phyloP scores from a whole-genome alignment of 2,329 filamentous ascomycete genomes.

The Fonsecaea monophora region DNA sequence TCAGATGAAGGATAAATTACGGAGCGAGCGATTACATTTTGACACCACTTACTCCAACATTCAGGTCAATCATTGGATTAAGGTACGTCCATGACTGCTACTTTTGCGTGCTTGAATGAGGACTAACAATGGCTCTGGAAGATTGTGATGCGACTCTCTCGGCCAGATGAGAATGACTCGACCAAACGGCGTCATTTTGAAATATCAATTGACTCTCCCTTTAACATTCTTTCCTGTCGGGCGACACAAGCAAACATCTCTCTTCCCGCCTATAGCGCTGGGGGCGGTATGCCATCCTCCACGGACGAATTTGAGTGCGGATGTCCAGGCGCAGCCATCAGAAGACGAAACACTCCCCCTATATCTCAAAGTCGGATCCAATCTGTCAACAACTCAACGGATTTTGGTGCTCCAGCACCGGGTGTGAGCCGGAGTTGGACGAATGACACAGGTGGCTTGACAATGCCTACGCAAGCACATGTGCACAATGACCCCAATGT shows the following conservation, averaged over 20 bases:
- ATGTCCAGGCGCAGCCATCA: constrained; percentile 69
- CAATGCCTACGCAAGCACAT: constrained; percentile 59
- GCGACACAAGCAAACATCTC: constrained; percentile 90
- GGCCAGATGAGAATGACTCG: constrained; percentile 78
- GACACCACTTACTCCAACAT: constrained; percentile 95
- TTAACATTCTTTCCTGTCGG: constrained; percentile 89
- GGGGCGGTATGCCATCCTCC: constrained; percentile 57
- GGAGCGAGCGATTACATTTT: constrained; percentile 73
- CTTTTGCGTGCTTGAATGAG: background rate
- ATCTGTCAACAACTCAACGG: constrained; percentile 41
- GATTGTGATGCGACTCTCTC: constrained; percentile 92
- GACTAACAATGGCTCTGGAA: constrained; percentile 46
- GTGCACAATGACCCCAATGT: constrained; percentile 55
- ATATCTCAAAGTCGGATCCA: constrained; percentile 31
- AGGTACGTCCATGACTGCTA: constrained; percentile 60
- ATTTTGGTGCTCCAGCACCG: constrained; percentile 30
- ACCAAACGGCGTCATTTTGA: constrained; percentile 86
- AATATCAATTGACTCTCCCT: constrained; percentile 94
- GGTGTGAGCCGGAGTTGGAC: constrained; percentile 48
- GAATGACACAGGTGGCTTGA: constrained; percentile 49
- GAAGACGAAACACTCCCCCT: constrained; percentile 43
- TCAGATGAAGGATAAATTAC: constrained; percentile 77
- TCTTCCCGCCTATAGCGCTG: constrained; percentile 77
- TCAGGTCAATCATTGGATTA: constrained; percentile 95
- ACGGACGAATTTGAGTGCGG: constrained; percentile 68